Conservation (phyloP, 129 eudicot genomes). For the Arctium lappa region DNA sequence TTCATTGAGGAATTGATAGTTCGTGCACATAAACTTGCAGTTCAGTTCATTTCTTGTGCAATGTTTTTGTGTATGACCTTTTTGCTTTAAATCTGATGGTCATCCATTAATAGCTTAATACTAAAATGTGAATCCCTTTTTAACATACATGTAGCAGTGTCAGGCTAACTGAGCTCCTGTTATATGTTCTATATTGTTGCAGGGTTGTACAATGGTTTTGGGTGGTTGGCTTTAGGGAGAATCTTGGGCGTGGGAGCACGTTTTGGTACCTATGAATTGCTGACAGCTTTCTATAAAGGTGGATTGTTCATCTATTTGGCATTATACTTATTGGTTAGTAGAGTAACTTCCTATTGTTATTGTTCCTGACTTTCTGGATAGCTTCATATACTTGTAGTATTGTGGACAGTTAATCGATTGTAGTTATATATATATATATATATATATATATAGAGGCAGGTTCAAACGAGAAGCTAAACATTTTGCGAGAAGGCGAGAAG, state of each 20-base stretch:
- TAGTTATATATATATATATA: not conserved
- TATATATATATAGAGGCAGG: not conserved
- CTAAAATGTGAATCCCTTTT: not conserved
- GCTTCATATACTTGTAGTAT: not conserved
- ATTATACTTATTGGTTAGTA: slow-evolving; percentile 29
- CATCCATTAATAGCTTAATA: not conserved
- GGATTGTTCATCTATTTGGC: slow-evolving; percentile 26
- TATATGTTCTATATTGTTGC: slow-evolving; percentile 10
- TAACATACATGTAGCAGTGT: not conserved
- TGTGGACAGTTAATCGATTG: not conserved
- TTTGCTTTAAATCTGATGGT: not conserved
- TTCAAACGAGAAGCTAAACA: too few species aligned
- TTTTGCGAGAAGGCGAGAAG: too few species aligned
- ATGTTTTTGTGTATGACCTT: not conserved
- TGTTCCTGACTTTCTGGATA: not conserved
- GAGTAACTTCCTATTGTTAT: not conserved
- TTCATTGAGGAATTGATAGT: not conserved
- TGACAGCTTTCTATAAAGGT: slow-evolving; percentile 93
- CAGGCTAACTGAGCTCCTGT: not conserved
- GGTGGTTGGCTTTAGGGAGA: slow-evolving; percentile 82
- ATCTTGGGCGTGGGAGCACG: slow-evolving; percentile 69
- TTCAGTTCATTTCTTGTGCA: slow-evolving; percentile 2
- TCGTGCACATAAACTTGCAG: not conserved
- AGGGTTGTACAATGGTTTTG: slow-evolving; percentile 82
- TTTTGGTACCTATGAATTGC: slow-evolving; percentile 84